Base-by-base conservation (phyloP, 352 stramenopile species). In the Globisporangium barbulae region DNA sequence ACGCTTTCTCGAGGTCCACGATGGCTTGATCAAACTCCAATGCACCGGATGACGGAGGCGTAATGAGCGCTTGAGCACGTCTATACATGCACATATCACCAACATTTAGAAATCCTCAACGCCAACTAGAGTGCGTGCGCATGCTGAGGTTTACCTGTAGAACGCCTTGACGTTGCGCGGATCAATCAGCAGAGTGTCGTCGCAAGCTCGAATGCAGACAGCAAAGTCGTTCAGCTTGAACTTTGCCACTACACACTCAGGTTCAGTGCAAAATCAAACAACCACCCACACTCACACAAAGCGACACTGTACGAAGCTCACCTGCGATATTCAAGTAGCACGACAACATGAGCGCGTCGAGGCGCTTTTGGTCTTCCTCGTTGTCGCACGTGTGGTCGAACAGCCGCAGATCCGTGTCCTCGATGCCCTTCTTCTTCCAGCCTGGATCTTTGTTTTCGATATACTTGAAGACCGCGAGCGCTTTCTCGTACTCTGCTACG, bases 361-460 rank as follows among this genome's bases (percentile, higher is more conserved):
- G 72, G 21, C 73, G 64, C 19, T 45, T 30, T 62, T 89, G 79
- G 39, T 90, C 76, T 12, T 72, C 37, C 5, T 30, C 35, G 22
- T 79, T 55, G n/a, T 83, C 74, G 33, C 78, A 85, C 56, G 71
- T 81, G 67, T 79, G 81, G 41, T 92, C 80, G 6, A 74, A 63
- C 1, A 90, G 61, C 3, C 68, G 58, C 59, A 95, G 87, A 41
- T 95, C 86, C 8, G 63, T 75, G 72, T 93, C 86, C 59, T 92
- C 83, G 61, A 95, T 95, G 1, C 86, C 86, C 30, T 95, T 93
- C 59, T 91, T 93, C 69, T 93, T 93, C 86, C 86, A 95, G 28
- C 79, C 83, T 0, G 77, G 74, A 57, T 93, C 85, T 53, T 72
- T 90, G 63, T 93, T 93, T 52, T 91, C 79, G 13, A 86, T 71